phyloP scores from a whole-genome alignment of 148 eudicot species.

The Spergularia marina region DNA sequence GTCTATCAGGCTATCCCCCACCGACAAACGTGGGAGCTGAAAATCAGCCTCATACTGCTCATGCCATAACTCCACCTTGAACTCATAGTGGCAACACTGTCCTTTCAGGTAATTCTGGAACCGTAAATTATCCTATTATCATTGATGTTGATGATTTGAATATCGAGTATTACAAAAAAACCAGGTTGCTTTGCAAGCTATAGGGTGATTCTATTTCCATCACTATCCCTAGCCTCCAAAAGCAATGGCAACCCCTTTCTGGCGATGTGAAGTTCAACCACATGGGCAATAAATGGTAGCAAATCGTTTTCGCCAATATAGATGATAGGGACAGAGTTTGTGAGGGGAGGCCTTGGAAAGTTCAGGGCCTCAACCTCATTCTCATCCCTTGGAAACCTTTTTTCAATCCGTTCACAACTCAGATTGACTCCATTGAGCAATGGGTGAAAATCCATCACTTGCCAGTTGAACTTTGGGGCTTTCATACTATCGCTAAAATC shows the following conservation, averaged over 20 bases:
- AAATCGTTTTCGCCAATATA: neutral
- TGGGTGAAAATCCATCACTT: neutral
- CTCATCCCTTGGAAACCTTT: neutral
- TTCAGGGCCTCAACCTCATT: neutral
- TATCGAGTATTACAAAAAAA: no score
- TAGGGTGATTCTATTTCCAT: no score
- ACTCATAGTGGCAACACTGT: no score
- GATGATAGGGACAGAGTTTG: neutral
- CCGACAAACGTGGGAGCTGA: no score
- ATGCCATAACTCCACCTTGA: no score
- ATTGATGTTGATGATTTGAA: no score
- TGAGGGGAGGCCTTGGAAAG: neutral
- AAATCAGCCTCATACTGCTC: no score
- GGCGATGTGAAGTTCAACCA: neutral
- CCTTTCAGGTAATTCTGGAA: no score
- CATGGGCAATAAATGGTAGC: neutral
- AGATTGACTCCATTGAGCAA: neutral
- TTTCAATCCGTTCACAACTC: neutral
- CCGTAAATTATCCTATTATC: no score
- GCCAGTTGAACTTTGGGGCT: neutral
- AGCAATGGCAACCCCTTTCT: neutral
- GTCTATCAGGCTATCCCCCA: no score
- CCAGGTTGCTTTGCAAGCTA: no score
- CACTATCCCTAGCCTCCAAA: neutral
- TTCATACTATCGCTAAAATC: neutral